Evolutionary conservation across 345 rosid species (phyloP), one percentile per base, ranked within the genome.

Genomic region (Leavenworthia alabamica): DNA sequence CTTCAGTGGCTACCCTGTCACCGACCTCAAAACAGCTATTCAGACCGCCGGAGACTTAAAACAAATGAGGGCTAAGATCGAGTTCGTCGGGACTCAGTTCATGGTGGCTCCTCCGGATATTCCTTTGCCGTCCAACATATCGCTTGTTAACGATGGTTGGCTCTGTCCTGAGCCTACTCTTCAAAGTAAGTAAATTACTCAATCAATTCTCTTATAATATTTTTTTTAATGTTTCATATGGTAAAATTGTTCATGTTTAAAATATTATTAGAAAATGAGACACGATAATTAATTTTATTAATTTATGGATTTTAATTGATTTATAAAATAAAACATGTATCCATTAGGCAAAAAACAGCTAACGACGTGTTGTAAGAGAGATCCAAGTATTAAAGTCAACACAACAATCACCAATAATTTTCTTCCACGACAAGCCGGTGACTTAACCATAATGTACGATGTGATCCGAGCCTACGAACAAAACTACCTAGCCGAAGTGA

Each of bases 361-460:
- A 94, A 73, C 73, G 23, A 84, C 85, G 29, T 93, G 99, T 67
- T 93, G 99, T 70, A 71, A 62, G 16, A 79, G 70, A 74, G 88
- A 89, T 12, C 66, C 74, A 0, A 82, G 73, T 0, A 71, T 75
- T 42, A 77, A 74, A 65, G 50, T 88, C 36, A 93, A 87, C 69
- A 64, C 81, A 52, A 82, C 88, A 0, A 78, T 77, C 14, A 83
- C 62, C 5, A 89, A 80, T 0, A 85, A 75, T 26, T 89, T 89
- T 71, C 52, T 83, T 39, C 89, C 94, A 15, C 83, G 89, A 42
- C 90, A 81, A 67, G 78, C 64, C 10, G 97, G 99, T 1, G 99
- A 93, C 77, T 88, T 93, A 33, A 89, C 96, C 4, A 82, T 93
- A 31, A 85, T 85, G 94, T 93, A 93, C 47, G 99, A 93, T 64